Percentiles rank a stretch among this genome's conserved stretches.
Evolutionary conservation across 108 stramenopile genomes (phyloP).

Genomic region (Nitzschia sp.): DNA sequence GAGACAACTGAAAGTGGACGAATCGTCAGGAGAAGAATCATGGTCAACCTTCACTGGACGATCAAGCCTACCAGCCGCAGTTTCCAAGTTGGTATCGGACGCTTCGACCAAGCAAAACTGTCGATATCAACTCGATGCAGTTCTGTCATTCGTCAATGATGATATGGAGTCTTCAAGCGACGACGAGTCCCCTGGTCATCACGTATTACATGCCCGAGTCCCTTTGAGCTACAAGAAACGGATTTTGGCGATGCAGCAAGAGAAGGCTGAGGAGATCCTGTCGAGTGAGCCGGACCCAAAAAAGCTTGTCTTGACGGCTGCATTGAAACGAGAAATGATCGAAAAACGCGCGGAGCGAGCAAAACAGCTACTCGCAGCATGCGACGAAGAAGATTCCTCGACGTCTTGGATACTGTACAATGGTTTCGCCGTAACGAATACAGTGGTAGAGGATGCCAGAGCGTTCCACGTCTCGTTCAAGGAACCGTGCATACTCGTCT

Average conservation of each 20-base stretch:
- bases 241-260: slow-evolving; percentile 33
- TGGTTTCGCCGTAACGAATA: slow-evolving; percentile 66
- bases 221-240: slow-evolving; percentile 40
- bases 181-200: slow-evolving; percentile 54
- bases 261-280: slow-evolving; percentile 11
- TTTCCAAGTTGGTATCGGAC: slow-evolving; percentile 28
- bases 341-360: slow-evolving; percentile 3
- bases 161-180: background rate
- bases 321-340: slow-evolving; percentile 8
- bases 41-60: slow-evolving; percentile 44
- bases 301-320: slow-evolving; percentile 10
- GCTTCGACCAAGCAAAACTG: slow-evolving; percentile 17
- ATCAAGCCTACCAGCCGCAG: slow-evolving; percentile 40
- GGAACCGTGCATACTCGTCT: slow-evolving; percentile 74
- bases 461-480: slow-evolving; percentile 72
- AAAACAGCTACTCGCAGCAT: slow-evolving; percentile 12
- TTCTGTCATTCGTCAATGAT: slow-evolving; percentile 58
- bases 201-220: slow-evolving; percentile 69
- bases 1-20: slow-evolving; percentile 36
- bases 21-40: slow-evolving; percentile 34
- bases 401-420: slow-evolving; percentile 77
- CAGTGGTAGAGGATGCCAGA: slow-evolving; percentile 68
- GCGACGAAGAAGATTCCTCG: background rate
- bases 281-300: background rate
- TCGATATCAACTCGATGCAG: slow-evolving; percentile 64